phyloP scores from a whole-genome alignment of 495 filamentous ascomycete species.

The Daldinia vernicosa region DNA sequence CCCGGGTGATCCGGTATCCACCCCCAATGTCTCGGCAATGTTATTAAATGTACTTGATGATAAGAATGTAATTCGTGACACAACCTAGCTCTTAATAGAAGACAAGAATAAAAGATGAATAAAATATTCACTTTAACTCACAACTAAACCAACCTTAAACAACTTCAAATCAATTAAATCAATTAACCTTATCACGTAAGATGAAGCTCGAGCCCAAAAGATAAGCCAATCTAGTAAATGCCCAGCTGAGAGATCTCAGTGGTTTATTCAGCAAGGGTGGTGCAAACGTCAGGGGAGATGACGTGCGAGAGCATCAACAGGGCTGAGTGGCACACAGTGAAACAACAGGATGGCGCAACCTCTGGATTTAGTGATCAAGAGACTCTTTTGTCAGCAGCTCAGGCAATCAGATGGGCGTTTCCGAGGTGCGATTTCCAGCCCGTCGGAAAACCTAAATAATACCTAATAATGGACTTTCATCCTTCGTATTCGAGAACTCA shows the following conservation, averaged over 20 bases:
- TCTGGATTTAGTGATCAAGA: constrained; percentile 30
- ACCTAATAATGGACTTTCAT: constrained; percentile 3
- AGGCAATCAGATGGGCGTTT: constrained; percentile 31
- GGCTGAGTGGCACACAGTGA: constrained; percentile 37
- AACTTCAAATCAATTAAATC: background rate
- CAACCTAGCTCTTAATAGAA: background rate
- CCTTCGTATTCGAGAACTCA: background rate
- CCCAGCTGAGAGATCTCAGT: background rate
- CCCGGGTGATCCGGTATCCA: background rate
- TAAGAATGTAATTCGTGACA: background rate
- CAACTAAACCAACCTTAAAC: background rate
- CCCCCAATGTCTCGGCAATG: background rate
- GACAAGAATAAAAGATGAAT: background rate
- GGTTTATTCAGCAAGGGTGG: constrained; percentile 15
- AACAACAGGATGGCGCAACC: constrained; percentile 40
- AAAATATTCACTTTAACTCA: background rate
- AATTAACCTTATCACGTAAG: background rate
- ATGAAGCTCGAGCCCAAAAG: background rate
- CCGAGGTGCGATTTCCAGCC: constrained; percentile 8
- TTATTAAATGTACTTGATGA: background rate
- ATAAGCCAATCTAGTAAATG: background rate
- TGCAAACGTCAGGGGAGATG: constrained; percentile 35
- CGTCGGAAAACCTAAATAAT: constrained; percentile 13
- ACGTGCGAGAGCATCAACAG: constrained; percentile 37
- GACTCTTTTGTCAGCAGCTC: constrained; percentile 40